Base-by-base conservation (phyloP, 1,284 basidiomycete genomes). In the Pisolithus thermaeus region DNA sequence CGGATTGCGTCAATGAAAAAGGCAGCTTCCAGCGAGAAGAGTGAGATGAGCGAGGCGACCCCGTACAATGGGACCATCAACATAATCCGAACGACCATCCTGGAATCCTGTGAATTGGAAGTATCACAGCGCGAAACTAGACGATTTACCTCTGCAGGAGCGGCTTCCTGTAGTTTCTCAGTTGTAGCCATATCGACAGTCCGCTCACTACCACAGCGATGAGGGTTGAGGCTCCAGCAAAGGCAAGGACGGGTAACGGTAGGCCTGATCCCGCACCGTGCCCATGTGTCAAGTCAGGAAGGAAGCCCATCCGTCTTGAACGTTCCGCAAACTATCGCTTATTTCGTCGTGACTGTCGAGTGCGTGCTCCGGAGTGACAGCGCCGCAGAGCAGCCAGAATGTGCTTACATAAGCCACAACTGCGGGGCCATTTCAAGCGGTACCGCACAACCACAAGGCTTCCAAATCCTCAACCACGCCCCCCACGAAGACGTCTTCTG, bases 1-100 rank as follows among this genome's bases (percentile, higher is more conserved):
- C 96, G 81, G 52, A 98, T 76, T 22, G 85, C 90, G 67, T 99
- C 96, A 59, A 99, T 97, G 59, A 97, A 88, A 72, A 98, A 97
- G 0, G 96, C 96, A 1, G 92, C 91, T 63, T 96, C 87, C 49
- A 98, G 76, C 0, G 94, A 97, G 73, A 95, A 95, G 46, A 99
- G 76, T 1, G 96, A 93, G 57, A 97, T 94, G 59, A 96, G 76
- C 2, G 92, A 96, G 0, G 95, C 82, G 22, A 97, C 77, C 1
- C 87, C 92, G 68, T 98, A 98, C 44, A 98, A 74, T 2, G 95
- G 93, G 3, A 97, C 92, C 94, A 98, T 98, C 60, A 98, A 62
- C 84, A 99, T 91, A 65, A 99, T 97, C 53, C 97, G 81, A 39
- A 98, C 82, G 46, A 98, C 95, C 79, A 92, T 91, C 58, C 93